phyloP scores from a whole-genome alignment of 768 basidiomycete species.

The Macrocybe gigantea region DNA sequence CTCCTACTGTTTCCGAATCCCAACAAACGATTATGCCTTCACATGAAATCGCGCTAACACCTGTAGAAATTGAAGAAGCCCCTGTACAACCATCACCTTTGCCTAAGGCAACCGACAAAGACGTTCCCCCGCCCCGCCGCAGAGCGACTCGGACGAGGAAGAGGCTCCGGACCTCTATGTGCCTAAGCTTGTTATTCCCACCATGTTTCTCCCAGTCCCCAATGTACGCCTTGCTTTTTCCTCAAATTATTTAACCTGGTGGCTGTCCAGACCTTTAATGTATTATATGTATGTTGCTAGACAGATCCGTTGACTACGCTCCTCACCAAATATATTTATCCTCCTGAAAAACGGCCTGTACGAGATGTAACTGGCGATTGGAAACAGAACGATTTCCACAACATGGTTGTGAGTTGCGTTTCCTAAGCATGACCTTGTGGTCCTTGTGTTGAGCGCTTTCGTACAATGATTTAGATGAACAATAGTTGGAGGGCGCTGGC shows the following conservation, averaged over 20 bases:
- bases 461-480: constrained; percentile 52
- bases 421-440: constrained; percentile 10
- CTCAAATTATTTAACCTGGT: constrained; percentile 50
- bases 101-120: constrained; percentile 40
- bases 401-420: constrained; percentile 63
- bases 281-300: constrained; percentile 46
- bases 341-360: constrained; percentile 66
- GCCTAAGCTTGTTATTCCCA: constrained; percentile 63
- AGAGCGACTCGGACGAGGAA: constrained; percentile 43
- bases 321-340: constrained; percentile 77
- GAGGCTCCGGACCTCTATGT: constrained; percentile 56
- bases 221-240: constrained; percentile 67
- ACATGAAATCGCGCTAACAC: constrained; percentile 38
- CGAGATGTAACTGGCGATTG: constrained; percentile 76
- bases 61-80: constrained; percentile 14
- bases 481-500: constrained; percentile 86
- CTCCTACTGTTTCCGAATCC: constrained; percentile 18
- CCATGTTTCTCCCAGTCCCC: constrained; percentile 85
- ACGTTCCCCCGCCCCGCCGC: constrained; percentile 45
- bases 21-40: constrained; percentile 29
- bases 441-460: constrained; percentile 12
- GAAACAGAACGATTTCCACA: constrained; percentile 66
- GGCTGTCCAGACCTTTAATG: constrained; percentile 47
- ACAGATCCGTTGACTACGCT: constrained; percentile 80
- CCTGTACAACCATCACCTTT: constrained; percentile 22